phyloP scores from a whole-genome alignment of 148 eudicot species.

The Simmondsia chinensis region DNA sequence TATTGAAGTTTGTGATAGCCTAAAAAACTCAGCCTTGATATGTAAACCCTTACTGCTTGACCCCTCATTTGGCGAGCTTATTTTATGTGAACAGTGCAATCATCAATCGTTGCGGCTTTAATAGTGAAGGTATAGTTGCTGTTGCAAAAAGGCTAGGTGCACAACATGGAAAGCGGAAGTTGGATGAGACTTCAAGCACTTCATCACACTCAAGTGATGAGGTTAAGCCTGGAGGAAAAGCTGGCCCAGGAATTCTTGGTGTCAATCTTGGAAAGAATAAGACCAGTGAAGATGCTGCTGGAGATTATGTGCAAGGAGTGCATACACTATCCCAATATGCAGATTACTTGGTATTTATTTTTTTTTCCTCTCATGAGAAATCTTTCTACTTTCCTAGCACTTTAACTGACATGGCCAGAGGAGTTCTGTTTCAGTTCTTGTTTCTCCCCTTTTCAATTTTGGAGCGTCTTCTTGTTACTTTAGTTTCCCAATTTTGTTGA shows the following conservation, averaged over 20 bases:
- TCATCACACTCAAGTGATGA: slow-evolving; percentile 53
- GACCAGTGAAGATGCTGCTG: slow-evolving; percentile 92
- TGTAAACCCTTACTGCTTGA: too few species aligned
- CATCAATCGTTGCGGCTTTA: slow-evolving; percentile 92
- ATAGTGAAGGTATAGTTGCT: slow-evolving; percentile 94
- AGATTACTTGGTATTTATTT: slow-evolving; percentile 84
- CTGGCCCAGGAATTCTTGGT: slow-evolving; percentile 98
- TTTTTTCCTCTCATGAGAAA: background rate
- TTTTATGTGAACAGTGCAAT: slow-evolving; percentile 60
- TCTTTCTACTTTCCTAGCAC: background rate
- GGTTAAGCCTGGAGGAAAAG: slow-evolving; percentile 88
- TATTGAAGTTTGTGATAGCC: background rate
- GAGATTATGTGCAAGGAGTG: slow-evolving; percentile 98
- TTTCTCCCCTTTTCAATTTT: too few species aligned
- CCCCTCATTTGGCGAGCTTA: too few species aligned
- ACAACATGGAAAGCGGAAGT: slow-evolving; percentile 95
- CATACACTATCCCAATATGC: slow-evolving; percentile 99
- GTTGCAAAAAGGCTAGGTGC: slow-evolving; percentile 96
- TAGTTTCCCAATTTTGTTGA: too few species aligned
- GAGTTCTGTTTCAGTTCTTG: too few species aligned
- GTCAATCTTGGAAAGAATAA: slow-evolving; percentile 97
- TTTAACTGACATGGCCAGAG: too few species aligned
- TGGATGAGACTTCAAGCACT: slow-evolving; percentile 81
- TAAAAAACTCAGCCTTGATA: background rate
- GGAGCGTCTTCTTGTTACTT: too few species aligned